phyloP scores from a whole-genome alignment of 2,329 filamentous ascomycete species.

The Periconia sp. region DNA sequence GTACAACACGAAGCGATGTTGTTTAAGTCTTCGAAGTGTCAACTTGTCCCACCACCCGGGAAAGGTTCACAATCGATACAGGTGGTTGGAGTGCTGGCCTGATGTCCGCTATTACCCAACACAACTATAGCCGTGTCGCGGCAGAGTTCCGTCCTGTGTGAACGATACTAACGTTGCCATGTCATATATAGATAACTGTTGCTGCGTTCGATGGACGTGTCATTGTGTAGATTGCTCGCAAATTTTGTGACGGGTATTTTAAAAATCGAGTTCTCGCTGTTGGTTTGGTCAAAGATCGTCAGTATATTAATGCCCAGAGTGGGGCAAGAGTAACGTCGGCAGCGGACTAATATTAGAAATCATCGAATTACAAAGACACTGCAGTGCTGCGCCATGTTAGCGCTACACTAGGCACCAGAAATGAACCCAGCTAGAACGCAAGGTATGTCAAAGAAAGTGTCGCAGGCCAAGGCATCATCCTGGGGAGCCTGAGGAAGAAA shows the following conservation, averaged over 20 bases:
- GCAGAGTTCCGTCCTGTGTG: constrained; percentile 3
- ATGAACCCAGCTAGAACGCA: no score
- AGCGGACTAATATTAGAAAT: no score
- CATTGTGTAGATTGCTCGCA: background rate
- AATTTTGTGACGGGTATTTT: background rate
- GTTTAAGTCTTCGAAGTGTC: background rate
- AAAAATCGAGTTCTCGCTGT: no score
- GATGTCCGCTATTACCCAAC: constrained; percentile 2
- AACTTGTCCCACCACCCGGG: background rate
- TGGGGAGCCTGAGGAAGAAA: no score
- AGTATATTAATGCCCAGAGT: no score
- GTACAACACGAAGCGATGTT: background rate
- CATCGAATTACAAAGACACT: no score
- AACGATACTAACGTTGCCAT: constrained; percentile 1
- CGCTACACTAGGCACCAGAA: no score
- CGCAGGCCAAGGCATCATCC: no score
- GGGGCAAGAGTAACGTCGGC: no score
- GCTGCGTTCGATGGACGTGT: constrained; percentile 1
- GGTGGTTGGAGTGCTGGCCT: constrained; percentile 3
- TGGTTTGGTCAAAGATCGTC: no score
- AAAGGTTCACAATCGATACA: constrained; percentile 1
- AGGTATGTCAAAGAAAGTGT: no score
- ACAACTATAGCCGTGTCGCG: constrained; percentile 1
- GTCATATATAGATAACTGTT: background rate
- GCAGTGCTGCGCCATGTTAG: no score